These are phyloP conservation scores for Cyberlindnera saturnus DNA, from an alignment of 805 yeast species.

Conservation along the genomic window DNA sequence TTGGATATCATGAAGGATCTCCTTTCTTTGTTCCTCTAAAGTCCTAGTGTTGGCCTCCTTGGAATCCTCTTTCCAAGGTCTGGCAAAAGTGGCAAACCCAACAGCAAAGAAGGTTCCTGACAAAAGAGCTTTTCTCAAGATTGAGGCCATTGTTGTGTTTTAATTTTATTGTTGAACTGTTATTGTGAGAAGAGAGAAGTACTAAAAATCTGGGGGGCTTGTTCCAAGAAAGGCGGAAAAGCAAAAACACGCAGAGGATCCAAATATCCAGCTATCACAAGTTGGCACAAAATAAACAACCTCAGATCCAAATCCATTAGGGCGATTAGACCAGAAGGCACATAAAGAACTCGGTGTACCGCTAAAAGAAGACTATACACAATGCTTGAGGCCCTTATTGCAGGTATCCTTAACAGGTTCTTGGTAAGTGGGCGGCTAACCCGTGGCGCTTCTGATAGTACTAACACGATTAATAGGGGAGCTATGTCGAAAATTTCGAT, in stretches of 20 bases:
- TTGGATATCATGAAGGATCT: constrained; percentile 24
- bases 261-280: not conserved
- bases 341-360: too few species aligned
- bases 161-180: not conserved
- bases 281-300: too few species aligned
- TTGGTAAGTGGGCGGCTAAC: constrained; percentile 26
- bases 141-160: constrained; percentile 5
- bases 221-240: not conserved
- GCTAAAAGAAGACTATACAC: not conserved
- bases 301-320: too few species aligned
- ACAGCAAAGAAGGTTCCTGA: constrained; percentile 15
- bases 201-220: too few species aligned
- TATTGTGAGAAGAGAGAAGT: too few species aligned
- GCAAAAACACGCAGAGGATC: not conserved
- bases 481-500: constrained; percentile 90
- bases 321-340: too few species aligned
- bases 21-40: constrained; percentile 20
- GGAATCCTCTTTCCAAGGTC: constrained; percentile 21
- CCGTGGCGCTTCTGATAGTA: not conserved
- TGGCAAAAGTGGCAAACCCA: constrained; percentile 23
- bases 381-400: constrained; percentile 65
- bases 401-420: constrained; percentile 54
- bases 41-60: constrained; percentile 8
- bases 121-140: constrained; percentile 13
- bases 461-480: constrained; percentile 32